A percentile compares a stretch with the other conserved stretches of the same genome.
Conservation (phyloP, 139 green algal genomes). For the Volvox africanus region DNA sequence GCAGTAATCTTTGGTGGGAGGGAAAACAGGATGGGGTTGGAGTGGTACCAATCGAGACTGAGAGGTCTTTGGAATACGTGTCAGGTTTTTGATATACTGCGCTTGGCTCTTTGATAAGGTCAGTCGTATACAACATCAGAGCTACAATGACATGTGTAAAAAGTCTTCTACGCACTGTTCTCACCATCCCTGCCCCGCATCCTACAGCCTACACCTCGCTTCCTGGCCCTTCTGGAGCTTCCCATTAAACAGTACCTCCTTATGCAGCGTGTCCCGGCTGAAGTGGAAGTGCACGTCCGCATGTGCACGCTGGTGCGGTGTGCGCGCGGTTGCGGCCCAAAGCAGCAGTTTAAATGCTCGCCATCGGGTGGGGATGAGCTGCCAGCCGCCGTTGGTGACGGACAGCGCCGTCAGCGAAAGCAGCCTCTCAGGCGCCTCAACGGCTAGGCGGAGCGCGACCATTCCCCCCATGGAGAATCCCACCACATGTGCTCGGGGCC, state of each 20-base stretch:
- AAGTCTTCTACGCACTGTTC: too few relatives aligned
- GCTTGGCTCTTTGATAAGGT: too few relatives aligned
- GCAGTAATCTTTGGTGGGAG: too few relatives aligned
- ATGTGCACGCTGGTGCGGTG: constrained; percentile 36
- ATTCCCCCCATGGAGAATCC: constrained; percentile 81
- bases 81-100: too few relatives aligned
- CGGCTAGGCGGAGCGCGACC: constrained; percentile 66
- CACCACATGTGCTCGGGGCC: constrained; percentile 69
- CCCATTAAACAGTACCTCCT: background rate
- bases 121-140: too few relatives aligned
- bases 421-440: constrained; percentile 47
- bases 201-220: too few relatives aligned
- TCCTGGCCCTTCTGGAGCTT: too few relatives aligned
- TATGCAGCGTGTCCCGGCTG: constrained; percentile 50
- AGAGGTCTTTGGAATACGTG: too few relatives aligned
- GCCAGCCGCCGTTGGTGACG: constrained; percentile 59
- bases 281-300: constrained; percentile 68
- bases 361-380: constrained; percentile 47
- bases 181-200: too few relatives aligned
- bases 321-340: constrained; percentile 7
- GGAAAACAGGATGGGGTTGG: too few relatives aligned
- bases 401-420: constrained; percentile 30
- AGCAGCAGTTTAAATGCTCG: constrained; percentile 37
- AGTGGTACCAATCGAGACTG: too few relatives aligned
- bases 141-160: too few relatives aligned